Evolutionary conservation across 139 green algal genomes (phyloP), one percentile per base, ranked within the genome.

Genomic region (Tetradesmus lagerheimii): DNA sequence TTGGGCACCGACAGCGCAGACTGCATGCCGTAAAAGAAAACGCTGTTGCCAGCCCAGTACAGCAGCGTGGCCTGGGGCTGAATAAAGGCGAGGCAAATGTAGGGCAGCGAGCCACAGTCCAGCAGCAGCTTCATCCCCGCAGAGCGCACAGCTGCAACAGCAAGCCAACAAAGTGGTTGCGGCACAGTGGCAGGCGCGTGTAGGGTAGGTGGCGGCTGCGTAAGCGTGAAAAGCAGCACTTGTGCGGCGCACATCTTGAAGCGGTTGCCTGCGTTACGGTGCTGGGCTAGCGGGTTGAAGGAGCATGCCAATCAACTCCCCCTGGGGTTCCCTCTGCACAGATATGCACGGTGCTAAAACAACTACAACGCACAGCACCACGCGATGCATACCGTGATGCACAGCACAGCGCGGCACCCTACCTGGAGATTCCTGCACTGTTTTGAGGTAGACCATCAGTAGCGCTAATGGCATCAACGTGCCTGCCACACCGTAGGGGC

Each of bases 391-490:
- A n/a, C n/a, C 43, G 9, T 9, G 43, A 50, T 50, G 43, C 6
- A 50, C 43, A 50, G 43, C 50, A 64, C 50, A 25, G 29, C 71
- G 27, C n/a, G 9, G 12, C 71, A 29, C 11, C 82, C 37, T 20
- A 88, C 82, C 85, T 83, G 71, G 43, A 34, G 86, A 77, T 31
- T 74, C 18, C 74, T 90, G 39, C 29, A 97, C 92, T 11, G 94
- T 96, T 39, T 90, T 87, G 77, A 95, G 90, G 80, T 94, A 96
- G 11, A 92, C 85, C 41, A 77, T 62, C 8, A 94, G 85, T 12
- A 98, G 83, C 3, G 79, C 50, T 2, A 93, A 67, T 11, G 95
- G 95, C 89, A 97, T 83, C 3, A 94, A 14, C 20, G 93, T 77
- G n/a, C 95, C 95, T 27, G 80, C 81, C 3, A 89, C 84, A 64